Evolutionary conservation across 805 yeast genomes (phyloP), one percentile per base, ranked within the genome.

Genomic region (Starmera quercuum): DNA sequence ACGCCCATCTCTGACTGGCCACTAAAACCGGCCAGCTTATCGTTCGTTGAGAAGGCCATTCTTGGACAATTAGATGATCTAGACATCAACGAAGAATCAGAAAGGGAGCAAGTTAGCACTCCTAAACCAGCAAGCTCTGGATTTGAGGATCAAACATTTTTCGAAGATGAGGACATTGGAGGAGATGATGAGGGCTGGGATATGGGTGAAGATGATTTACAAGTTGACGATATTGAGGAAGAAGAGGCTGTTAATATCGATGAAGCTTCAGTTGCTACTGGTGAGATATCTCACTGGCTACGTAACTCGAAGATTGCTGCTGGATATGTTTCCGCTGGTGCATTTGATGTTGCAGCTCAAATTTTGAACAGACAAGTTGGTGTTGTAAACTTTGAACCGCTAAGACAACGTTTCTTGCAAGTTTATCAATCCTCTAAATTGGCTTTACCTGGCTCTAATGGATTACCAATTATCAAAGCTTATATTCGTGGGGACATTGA

Each of bases 281-380:
- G 68, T 19, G 95, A 88, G 54, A 60, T 77, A 21, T 78, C 79
- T 4, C 59, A 60, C 38, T 94, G 99, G 98, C 72, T 84, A 20
- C 81, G 90, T 45, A 85, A 83, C 59, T 83, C 95, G 13, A 83
- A 81, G 42, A 73, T 88, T 36, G 86, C 97, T 5, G 97, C 95
- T 20, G 86, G 85, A 19, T 84, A 86, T 48, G 87, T 82, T 50
- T 97, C 98, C 2, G 87, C 96, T 3, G 99, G 99, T 48, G 83
- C 94, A 5, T 90, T 90, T 55, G 97, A 87, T 45, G 83, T 90
- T 34, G 99, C 97, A 25, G 92, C 96, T 26, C 94, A 87, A 50
- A 73, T 94, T 53, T 71, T 92, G 49, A 78, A 81, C 64, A 82
- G 90, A 51, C 98, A 94, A 60, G 68, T 80, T 29, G 98, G 97